These are phyloP conservation scores for Iris pallida DNA, from an alignment of 116 monocot genomes.

Conservation along the genomic window DNA sequence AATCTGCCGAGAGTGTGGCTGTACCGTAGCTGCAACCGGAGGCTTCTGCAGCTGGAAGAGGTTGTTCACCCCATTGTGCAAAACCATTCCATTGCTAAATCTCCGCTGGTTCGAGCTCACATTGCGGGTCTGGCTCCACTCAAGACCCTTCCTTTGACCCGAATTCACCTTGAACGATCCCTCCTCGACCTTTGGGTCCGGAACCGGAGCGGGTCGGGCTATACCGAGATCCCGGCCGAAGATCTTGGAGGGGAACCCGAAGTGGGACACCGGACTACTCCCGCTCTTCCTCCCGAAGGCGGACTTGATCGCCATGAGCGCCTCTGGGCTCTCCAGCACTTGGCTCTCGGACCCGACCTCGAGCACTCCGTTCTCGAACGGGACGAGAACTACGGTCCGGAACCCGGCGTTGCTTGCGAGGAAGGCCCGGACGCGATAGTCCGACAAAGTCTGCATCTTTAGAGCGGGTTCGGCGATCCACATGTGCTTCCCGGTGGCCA, in stretches of 20 bases:
- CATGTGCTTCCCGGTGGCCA: constrained; percentile 38
- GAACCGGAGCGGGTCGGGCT: constrained; percentile 5
- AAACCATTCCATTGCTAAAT: constrained; percentile 23
- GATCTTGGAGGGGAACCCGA: constrained; percentile 33
- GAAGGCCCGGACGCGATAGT: constrained; percentile 48
- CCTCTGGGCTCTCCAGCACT: constrained; percentile 31
- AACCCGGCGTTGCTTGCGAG: constrained; percentile 58
- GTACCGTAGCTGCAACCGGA: constrained; percentile 6
- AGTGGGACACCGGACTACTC: background rate
- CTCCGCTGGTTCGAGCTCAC: constrained; percentile 11
- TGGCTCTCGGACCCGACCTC: constrained; percentile 50
- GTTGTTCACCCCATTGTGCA: background rate
- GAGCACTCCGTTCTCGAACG: constrained; percentile 48
- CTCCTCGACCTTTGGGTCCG: constrained; percentile 21
- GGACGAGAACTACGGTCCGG: constrained; percentile 54
- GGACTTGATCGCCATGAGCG: constrained; percentile 28
- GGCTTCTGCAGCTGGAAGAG: constrained; percentile 17
- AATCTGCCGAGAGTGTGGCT: constrained; percentile 29
- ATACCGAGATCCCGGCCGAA: constrained; percentile 55
- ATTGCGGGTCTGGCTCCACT: constrained; percentile 22
- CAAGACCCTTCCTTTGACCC: background rate
- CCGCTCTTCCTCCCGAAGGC: constrained; percentile 28
- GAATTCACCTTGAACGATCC: background rate
- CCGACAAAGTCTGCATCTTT: background rate
- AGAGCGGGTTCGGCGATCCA: constrained; percentile 39